Base-by-base conservation (phyloP, 2,329 filamentous ascomycete genomes). In the Exophiala sp. region DNA sequence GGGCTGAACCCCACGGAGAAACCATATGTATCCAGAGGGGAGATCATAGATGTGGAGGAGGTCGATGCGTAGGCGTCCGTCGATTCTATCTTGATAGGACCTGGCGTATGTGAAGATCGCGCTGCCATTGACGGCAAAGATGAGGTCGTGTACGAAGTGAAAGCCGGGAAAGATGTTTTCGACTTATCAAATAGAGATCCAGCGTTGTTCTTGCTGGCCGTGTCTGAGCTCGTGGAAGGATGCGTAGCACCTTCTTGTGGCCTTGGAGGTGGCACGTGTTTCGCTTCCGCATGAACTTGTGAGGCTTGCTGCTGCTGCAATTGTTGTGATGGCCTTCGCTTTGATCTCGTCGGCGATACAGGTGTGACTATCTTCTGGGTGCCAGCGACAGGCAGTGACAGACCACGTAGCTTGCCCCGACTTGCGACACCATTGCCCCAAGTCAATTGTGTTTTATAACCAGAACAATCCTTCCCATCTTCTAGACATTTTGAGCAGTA, bases 341-440 rank as follows among this genome's bases (percentile, higher is more conserved):
- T 59, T 10, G 50, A 14, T n/a, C 41, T 56, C n/a, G 46, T 11
- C 11, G 58, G 39, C 40, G 48, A 55, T 12, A 7, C 40, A 24
- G 50, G 38, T 32, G 40, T 24, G 10, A 58, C 46, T 9, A 57
- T 16, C 39, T 68, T 65, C 43, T 72, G 67, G 12, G 72, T 71
- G 49, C 77, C 78, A 36, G 78, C 76, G 47, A 86, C 73, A 8
- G 84, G 84, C 54, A 95, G 77, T 52, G 91, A 91, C 63, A 96
- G 78, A 36, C 92, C 92, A 58, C 92, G 84, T 60, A 97, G 84
- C 77, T 97, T 97, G 68, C 92, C 92, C 66, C 92, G 86, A 73
- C 91, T 96, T 52, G 92, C 92, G 55, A 97, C 92, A 47, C 92
- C 92, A 44, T 96, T 89, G 39, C 91, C 91, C 92, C 92, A 97